Percentiles rank a stretch among this genome's conserved stretches.
phyloP scores from a whole-genome alignment of 441 rosid species.

The Populus tomentosa region DNA sequence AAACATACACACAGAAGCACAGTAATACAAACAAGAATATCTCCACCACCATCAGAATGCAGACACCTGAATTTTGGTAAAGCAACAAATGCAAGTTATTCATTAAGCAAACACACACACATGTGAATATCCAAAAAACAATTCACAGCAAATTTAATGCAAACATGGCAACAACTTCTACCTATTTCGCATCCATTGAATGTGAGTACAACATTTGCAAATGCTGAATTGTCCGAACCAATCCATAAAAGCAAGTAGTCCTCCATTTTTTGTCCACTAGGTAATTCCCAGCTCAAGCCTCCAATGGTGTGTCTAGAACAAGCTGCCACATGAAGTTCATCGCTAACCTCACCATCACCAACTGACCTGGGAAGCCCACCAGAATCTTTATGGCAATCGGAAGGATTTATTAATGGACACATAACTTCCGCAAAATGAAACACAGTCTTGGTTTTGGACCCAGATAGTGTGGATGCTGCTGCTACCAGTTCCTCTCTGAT shows the following conservation, averaged over 20 bases:
- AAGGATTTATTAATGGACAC: conserved; percentile 49
- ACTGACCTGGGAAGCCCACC: conserved; percentile 19
- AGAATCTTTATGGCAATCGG: conserved; percentile 30
- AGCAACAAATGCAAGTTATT: background rate
- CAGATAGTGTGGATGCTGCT: conserved; percentile 27
- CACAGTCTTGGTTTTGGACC: conserved; percentile 19
- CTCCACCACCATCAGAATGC: background rate
- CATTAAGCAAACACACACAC: background rate
- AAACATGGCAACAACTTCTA: conserved; percentile 24
- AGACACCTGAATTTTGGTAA: background rate
- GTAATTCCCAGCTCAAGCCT: conserved; percentile 76
- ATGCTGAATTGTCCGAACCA: conserved; percentile 74
- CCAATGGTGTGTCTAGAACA: conserved; percentile 44
- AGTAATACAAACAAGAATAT: background rate
- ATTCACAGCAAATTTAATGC: background rate
- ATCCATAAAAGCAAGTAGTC: conserved; percentile 73
- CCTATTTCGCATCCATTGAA: conserved; percentile 85
- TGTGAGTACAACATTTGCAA: conserved; percentile 69
- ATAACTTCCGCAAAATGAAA: conserved; percentile 49
- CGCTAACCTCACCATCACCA: conserved; percentile 15
- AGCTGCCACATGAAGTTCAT: conserved; percentile 22
- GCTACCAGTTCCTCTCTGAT: conserved; percentile 41
- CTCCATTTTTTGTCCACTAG: conserved; percentile 57
- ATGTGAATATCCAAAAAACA: background rate
- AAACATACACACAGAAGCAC: background rate